Evolutionary conservation across 1,284 basidiomycete genomes (phyloP), one percentile per base, ranked within the genome.

Genomic region (Boletellus deceptivus): DNA sequence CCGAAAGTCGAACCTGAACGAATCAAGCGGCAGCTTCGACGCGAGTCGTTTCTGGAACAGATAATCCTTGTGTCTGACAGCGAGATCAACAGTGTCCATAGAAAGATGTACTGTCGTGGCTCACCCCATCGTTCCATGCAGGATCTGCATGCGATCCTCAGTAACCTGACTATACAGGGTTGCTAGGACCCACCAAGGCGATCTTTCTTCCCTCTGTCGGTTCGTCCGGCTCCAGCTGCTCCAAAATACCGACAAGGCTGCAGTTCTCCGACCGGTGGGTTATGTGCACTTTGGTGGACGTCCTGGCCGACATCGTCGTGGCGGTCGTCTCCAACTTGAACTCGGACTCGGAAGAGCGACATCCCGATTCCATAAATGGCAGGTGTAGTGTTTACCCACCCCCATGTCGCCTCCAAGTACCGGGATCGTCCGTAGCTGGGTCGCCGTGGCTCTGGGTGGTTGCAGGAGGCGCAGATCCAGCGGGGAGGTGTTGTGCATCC

Each of bases 1-100:
- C 88, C 89, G 78, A 69, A 93, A 93, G 63, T 93, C 90, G 62
- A 93, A 91, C 31, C 89, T 78, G 63, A 91, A 90, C 1, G 87
- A 89, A 64, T 92, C 89, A 25, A 89, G 64, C 0, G 87, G 84
- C 7, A 92, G 67, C n/a, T 72, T 74, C 22, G 70, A 64, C 1
- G 84, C 87, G 11, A 92, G 78, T n/a, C 76, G 79, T 59, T 83
- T 84, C 68, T 89, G 86, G 71, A 86, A 91, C 45, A 90, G 69
- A 70, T 92, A 92, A 65, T 93, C 86, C 59, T 90, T 90, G 65
- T 91, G 89, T 58, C 88, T 90, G 65, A 24, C 53, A 40, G 17
- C 37, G 50, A 49, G 10, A 36, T 53, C 20, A 50, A 43, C 16
- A 20, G 41, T 18, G 25, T 33, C 2, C 4, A 29, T 33, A 13